Evolutionary conservation across 805 yeast species (phyloP).

Genomic region (Candida cerambycidarum): DNA sequence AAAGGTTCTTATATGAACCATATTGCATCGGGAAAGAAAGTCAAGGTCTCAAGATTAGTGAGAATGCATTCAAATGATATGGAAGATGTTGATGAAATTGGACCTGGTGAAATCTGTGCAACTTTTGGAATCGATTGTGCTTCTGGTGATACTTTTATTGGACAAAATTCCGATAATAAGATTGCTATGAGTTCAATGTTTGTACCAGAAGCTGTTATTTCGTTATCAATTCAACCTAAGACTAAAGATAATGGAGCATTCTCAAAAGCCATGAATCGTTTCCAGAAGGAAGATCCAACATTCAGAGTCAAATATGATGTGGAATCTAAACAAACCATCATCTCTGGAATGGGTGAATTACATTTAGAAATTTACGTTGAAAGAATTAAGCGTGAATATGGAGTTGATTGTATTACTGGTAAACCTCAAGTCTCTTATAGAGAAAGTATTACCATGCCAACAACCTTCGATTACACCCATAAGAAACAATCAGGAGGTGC

Average conservation of each 20-base stretch:
- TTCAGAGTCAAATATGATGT: slow-evolving; percentile 88
- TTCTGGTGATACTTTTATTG: slow-evolving; percentile 96
- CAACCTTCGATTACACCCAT: slow-evolving; percentile 89
- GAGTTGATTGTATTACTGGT: slow-evolving; percentile 93
- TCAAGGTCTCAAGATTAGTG: slow-evolving; percentile 89
- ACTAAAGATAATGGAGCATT: slow-evolving; percentile 83
- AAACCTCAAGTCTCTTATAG: slow-evolving; percentile 98
- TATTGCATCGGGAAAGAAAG: slow-evolving; percentile 88
- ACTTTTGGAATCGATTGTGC: slow-evolving; percentile 99
- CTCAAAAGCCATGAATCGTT: slow-evolving; percentile 94
- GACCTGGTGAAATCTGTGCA: slow-evolving; percentile 99
- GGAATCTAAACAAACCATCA: slow-evolving; percentile 91
- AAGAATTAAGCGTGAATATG: slow-evolving; percentile 96
- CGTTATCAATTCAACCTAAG: slow-evolving; percentile 85
- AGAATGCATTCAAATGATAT: slow-evolving; percentile 99
- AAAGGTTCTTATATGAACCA: slow-evolving; percentile 89
- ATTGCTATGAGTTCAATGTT: slow-evolving; percentile 97
- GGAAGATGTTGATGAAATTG: slow-evolving; percentile 96
- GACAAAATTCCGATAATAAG: slow-evolving; percentile 59
- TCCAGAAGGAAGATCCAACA: slow-evolving; percentile 99
- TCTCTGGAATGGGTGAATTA: slow-evolving; percentile 98
- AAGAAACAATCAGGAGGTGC: slow-evolving; percentile 99
- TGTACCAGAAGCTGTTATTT: slow-evolving; percentile 98
- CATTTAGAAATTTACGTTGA: slow-evolving; percentile 97
- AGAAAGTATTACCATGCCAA: slow-evolving; percentile 75